Conservation (phyloP, 345 rosid genomes). For the Excoecaria agallocha region DNA sequence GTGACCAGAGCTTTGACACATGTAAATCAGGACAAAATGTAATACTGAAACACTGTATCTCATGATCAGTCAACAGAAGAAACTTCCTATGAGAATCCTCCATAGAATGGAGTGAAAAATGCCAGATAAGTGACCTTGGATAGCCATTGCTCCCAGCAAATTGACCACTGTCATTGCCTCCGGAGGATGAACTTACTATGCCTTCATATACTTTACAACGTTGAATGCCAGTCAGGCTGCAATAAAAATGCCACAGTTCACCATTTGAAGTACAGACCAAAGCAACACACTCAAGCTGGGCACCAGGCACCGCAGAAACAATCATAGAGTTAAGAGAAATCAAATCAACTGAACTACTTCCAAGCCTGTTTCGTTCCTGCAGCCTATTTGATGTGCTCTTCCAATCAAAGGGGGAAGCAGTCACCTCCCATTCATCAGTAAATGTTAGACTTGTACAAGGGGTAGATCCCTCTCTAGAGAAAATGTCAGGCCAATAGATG, state of each 20-base stretch:
- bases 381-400: conserved; percentile 36
- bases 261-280: conserved; percentile 65
- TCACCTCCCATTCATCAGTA: conserved; percentile 39
- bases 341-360: conserved; percentile 35
- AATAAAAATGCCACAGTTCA: conserved; percentile 71
- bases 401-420: conserved; percentile 41
- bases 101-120: conserved; percentile 30
- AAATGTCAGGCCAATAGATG: conserved; percentile 74
- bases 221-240: conserved; percentile 49
- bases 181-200: conserved; percentile 34
- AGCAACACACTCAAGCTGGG: conserved; percentile 53
- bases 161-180: conserved; percentile 36
- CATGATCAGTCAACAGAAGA: conserved; percentile 68
- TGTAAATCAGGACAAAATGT: conserved; percentile 40
- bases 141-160: conserved; percentile 52
- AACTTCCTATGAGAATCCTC: conserved; percentile 51
- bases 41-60: conserved; percentile 61
- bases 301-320: conserved; percentile 41
- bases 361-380: conserved; percentile 30
- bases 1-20: conserved; percentile 66
- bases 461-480: conserved; percentile 37
- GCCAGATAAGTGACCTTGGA: conserved; percentile 78
- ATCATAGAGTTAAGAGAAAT: conserved; percentile 64
- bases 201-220: conserved; percentile 38
- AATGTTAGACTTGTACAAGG: conserved; percentile 43